Percentiles rank a stretch among this genome's conserved stretches.
Evolutionary conservation across 2,329 filamentous ascomycete genomes (phyloP).

Genomic region (Xylaria arbuscula): DNA sequence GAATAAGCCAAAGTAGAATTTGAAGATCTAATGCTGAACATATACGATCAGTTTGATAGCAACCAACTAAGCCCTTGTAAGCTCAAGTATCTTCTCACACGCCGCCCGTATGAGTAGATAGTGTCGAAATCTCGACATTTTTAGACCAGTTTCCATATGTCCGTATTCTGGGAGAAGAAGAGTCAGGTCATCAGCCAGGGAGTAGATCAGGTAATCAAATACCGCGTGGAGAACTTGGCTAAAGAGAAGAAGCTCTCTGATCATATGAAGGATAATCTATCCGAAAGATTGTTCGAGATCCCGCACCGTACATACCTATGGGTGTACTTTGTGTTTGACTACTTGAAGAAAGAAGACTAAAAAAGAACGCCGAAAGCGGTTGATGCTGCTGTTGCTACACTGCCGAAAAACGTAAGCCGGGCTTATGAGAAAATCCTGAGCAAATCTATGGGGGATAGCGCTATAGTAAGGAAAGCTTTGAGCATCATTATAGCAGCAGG

Average conservation of each 20-base stretch:
- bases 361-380: slow-evolving; percentile 13
- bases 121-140: slow-evolving; percentile 14
- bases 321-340: slow-evolving; percentile 33
- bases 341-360: slow-evolving; percentile 15
- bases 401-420: slow-evolving; percentile 23
- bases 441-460: slow-evolving; percentile 1
- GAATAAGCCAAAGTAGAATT: slow-evolving; percentile 28
- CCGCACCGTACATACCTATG: slow-evolving; percentile 36
- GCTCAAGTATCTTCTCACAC: slow-evolving; percentile 31
- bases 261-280: slow-evolving; percentile 8
- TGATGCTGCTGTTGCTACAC: slow-evolving; percentile 1
- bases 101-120: slow-evolving; percentile 31
- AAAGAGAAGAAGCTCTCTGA: slow-evolving; percentile 4
- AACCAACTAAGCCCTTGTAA: background rate
- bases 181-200: slow-evolving; percentile 30
- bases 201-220: slow-evolving; percentile 30
- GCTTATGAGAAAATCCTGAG: slow-evolving; percentile 32
- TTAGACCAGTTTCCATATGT: slow-evolving; percentile 18
- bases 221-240: slow-evolving; percentile 18
- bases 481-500: slow-evolving; percentile 24
- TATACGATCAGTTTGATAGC: slow-evolving; percentile 15
- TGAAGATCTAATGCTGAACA: background rate
- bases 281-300: slow-evolving; percentile 17
- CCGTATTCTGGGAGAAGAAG: slow-evolving; percentile 33
- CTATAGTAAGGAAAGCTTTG: slow-evolving; percentile 22